Evolutionary conservation across 2,329 filamentous ascomycete species (phyloP).

Genomic region (Pestalotiopsis sp.): DNA sequence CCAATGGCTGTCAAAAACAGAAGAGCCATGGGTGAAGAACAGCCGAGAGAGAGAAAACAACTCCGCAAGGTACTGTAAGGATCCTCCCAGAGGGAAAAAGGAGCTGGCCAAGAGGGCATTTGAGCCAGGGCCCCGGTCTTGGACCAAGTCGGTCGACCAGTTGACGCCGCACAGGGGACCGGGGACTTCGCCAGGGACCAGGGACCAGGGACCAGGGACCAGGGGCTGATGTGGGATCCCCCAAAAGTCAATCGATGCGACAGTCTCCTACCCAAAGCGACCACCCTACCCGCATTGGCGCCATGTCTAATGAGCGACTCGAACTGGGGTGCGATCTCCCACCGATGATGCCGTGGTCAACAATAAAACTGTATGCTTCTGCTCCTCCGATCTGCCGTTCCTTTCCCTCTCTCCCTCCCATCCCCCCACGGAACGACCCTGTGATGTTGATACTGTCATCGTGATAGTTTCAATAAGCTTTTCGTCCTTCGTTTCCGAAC

Average conservation of each 20-base stretch:
- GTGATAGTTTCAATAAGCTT: slow-evolving; percentile 44
- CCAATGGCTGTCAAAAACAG: background rate
- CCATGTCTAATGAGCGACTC: slow-evolving; percentile 8
- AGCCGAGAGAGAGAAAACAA: background rate
- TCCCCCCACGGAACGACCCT: slow-evolving; percentile 43
- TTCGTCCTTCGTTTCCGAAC: slow-evolving; percentile 49
- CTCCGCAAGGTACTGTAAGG: background rate
- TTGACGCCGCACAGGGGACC: background rate
- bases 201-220: background rate
- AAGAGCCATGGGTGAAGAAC: background rate
- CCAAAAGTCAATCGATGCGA: background rate
- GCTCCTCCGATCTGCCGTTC: slow-evolving; percentile 31
- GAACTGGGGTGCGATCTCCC: background rate
- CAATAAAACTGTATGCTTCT: slow-evolving; percentile 44
- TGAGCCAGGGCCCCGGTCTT: background rate
- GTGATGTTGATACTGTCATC: slow-evolving; percentile 54
- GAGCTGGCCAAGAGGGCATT: background rate
- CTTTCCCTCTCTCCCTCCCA: slow-evolving; percentile 36
- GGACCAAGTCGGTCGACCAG: background rate
- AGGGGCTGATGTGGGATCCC: background rate
- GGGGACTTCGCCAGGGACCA: background rate
- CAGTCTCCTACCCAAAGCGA: slow-evolving; percentile 13
- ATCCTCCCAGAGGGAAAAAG: background rate
- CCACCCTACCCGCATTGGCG: slow-evolving; percentile 13
- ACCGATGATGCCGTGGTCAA: slow-evolving; percentile 28